These are phyloP conservation scores for Metschnikowia vanudenii DNA, from an alignment of 805 yeast genomes.

Conservation along the genomic window DNA sequence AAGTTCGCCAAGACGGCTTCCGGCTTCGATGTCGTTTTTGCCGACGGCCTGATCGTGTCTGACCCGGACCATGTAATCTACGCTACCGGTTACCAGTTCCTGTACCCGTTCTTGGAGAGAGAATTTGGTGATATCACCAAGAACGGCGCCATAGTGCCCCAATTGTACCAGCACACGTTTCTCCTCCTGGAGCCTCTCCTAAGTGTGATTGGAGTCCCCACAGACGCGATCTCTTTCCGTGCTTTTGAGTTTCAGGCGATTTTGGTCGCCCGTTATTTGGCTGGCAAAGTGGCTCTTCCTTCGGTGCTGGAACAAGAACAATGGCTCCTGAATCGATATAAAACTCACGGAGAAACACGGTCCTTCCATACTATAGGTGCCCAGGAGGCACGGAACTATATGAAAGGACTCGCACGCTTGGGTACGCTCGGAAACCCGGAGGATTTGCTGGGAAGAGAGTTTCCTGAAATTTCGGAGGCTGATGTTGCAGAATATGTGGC, in stretches of 20 bases:
- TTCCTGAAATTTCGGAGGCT: slow-evolving; percentile 13
- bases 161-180: slow-evolving; percentile 59
- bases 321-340: slow-evolving; percentile 40
- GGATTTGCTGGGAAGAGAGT: slow-evolving; percentile 11
- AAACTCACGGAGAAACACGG: slow-evolving; percentile 39
- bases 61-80: slow-evolving; percentile 59
- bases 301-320: slow-evolving; percentile 42
- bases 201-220: slow-evolving; percentile 60
- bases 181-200: slow-evolving; percentile 61
- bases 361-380: slow-evolving; percentile 46
- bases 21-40: slow-evolving; percentile 38
- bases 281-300: slow-evolving; percentile 55
- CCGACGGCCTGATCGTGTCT: slow-evolving; percentile 45
- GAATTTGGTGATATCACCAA: slow-evolving; percentile 38
- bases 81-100: slow-evolving; percentile 74
- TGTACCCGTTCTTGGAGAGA: slow-evolving; percentile 57
- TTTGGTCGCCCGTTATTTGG: slow-evolving; percentile 59
- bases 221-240: slow-evolving; percentile 61
- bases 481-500: slow-evolving; percentile 12
- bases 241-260: slow-evolving; percentile 63
- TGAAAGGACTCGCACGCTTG: slow-evolving; percentile 23
- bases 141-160: slow-evolving; percentile 40
- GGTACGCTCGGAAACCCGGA: slow-evolving; percentile 12
- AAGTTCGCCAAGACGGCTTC: slow-evolving; percentile 26
- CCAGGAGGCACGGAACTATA: slow-evolving; percentile 28